Evolutionary conservation across 768 basidiomycete species (phyloP).

Genomic region (Suillus spraguei): DNA sequence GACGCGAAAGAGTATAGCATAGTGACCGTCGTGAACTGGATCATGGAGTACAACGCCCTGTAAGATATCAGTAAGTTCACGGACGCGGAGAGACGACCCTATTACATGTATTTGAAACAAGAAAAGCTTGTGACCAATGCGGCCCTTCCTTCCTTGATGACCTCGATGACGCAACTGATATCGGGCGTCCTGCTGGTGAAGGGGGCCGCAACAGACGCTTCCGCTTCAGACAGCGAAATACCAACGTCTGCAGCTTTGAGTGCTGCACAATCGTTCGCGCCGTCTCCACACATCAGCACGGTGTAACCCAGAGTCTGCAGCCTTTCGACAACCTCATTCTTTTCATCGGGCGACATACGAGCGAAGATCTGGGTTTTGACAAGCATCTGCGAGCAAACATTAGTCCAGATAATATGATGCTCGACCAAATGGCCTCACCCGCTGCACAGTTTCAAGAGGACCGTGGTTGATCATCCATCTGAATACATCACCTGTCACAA

Average conservation of each 20-base stretch:
- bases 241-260: constrained; percentile 99
- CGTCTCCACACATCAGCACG: constrained; percentile 98
- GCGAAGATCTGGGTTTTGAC: constrained; percentile 97
- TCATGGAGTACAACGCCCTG: constrained; percentile 95
- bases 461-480: constrained; percentile 98
- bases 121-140: constrained; percentile 98
- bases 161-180: constrained; percentile 93
- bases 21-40: constrained; percentile 98
- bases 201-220: constrained; percentile 97
- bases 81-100: constrained; percentile 33
- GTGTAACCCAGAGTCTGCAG: constrained; percentile 93
- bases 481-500: constrained; percentile 94
- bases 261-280: constrained; percentile 98
- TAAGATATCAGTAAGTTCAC: constrained; percentile 16
- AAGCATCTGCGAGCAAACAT: constrained; percentile 72
- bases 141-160: constrained; percentile 95
- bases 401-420: constrained; percentile 5
- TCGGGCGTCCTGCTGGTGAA: constrained; percentile 95
- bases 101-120: constrained; percentile 98
- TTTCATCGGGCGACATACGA: constrained; percentile 99
- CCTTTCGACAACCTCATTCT: constrained; percentile 96
- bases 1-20: constrained; percentile 96
- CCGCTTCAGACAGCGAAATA: constrained; percentile 94
- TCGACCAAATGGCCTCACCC: constrained; percentile 52
- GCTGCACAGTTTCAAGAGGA: constrained; percentile 89